Conservation (phyloP, 768 basidiomycete species). For the Pulveroboletus sp. region DNA sequence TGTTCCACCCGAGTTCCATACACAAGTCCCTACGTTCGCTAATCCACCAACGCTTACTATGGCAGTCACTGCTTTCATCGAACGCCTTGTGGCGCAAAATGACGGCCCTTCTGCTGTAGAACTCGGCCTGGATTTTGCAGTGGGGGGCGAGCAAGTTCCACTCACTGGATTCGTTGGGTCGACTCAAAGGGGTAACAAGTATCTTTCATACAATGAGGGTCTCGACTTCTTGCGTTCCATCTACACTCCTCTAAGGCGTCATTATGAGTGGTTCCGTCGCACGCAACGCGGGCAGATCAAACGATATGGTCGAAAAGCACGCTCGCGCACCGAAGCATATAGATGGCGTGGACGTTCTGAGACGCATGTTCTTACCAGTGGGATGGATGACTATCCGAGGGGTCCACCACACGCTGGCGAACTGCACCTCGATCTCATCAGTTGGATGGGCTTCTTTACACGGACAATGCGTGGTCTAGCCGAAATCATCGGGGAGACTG, state of each 20-base stretch:
- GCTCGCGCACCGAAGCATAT: conserved; percentile 88
- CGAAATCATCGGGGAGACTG: conserved; percentile 77
- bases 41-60: conserved; percentile 94
- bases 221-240: conserved; percentile 70
- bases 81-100: conserved; percentile 51
- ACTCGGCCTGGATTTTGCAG: conserved; percentile 60
- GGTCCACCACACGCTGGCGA: conserved; percentile 88
- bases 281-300: conserved; percentile 94
- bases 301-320: conserved; percentile 77
- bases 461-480: conserved; percentile 91
- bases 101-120: conserved; percentile 51
- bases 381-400: conserved; percentile 95
- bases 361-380: conserved; percentile 85
- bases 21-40: conserved; percentile 89
- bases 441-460: conserved; percentile 96
- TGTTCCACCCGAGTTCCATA: conserved; percentile 86
- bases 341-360: conserved; percentile 90
- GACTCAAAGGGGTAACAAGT: conserved; percentile 42
- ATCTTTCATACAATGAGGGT: conserved; percentile 54
- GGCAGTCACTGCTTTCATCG: conserved; percentile 88
- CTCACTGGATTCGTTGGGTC: conserved; percentile 29
- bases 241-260: conserved; percentile 78
- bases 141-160: conserved; percentile 49
- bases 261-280: conserved; percentile 94
- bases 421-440: conserved; percentile 87